A percentile compares a stretch with the other conserved stretches of the same genome.
Evolutionary conservation across 306 rosid genomes (phyloP).

Genomic region (Rosa rugosa): DNA sequence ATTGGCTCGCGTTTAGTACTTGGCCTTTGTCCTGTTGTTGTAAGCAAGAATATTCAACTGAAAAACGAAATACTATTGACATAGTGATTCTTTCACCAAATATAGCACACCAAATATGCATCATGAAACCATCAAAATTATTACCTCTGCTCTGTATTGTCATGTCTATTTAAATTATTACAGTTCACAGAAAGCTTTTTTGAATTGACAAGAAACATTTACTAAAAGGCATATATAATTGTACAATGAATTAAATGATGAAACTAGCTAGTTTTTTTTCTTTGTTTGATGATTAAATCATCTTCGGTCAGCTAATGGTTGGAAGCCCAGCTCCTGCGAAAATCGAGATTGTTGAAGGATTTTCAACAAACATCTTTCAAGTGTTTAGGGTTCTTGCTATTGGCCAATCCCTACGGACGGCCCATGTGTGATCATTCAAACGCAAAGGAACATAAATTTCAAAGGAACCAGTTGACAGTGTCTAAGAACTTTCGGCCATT

Average conservation of each 20-base stretch:
- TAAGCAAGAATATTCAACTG: constrained; percentile 5
- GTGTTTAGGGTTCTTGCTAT: neutral
- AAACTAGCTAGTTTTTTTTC: neutral
- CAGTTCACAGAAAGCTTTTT: neutral
- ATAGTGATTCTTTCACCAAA: constrained; percentile 6
- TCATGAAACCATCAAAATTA: neutral
- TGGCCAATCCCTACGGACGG: neutral
- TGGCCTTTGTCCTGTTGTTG: neutral
- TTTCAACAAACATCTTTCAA: neutral
- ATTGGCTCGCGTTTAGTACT: neutral
- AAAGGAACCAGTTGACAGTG: neutral
- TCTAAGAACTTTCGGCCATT: neutral
- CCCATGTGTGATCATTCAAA: neutral
- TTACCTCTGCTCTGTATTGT: constrained; percentile 4
- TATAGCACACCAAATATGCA: neutral
- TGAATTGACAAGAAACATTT: neutral
- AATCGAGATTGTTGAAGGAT: neutral
- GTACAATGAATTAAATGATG: neutral
- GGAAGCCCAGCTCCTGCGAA: neutral
- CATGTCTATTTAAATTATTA: neutral
- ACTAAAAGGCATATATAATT: neutral
- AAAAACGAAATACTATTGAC: neutral
- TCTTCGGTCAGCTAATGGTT: neutral
- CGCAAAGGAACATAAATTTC: neutral
- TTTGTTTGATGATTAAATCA: neutral